These are phyloP conservation scores for Xylaria longipes DNA, from an alignment of 495 filamentous ascomycete species.

Conservation along the genomic window DNA sequence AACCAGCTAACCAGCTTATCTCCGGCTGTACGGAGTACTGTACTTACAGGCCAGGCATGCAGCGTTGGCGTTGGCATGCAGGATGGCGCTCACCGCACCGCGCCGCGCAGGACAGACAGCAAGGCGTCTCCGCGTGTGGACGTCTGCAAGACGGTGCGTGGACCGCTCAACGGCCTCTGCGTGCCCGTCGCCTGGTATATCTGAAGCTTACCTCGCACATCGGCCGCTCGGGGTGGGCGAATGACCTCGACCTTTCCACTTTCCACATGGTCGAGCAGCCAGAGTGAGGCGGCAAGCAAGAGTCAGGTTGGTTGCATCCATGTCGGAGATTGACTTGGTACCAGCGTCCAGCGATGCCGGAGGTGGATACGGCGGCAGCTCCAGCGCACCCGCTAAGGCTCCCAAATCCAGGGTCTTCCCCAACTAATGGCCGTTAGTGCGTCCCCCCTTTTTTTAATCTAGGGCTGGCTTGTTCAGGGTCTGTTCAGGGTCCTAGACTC, in stretches of 20 bases:
- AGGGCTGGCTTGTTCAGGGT: conserved; percentile 9
- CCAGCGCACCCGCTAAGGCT: not conserved
- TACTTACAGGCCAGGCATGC: no score
- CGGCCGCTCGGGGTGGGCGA: not conserved
- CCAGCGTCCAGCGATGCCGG: conserved; percentile 17
- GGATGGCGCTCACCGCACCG: conserved; percentile 22
- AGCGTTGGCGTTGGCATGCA: conserved; percentile 20
- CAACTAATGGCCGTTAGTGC: conserved; percentile 7
- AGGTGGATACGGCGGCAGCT: conserved; percentile 16
- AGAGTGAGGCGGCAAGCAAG: conserved; percentile 24
- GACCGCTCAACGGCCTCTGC: conserved; percentile 9
- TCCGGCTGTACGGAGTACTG: no score
- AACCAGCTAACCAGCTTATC: no score
- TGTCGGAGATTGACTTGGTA: not conserved
- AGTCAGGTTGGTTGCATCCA: conserved; percentile 5
- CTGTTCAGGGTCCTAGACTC: not conserved
- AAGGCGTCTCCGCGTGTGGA: not conserved
- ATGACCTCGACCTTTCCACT: not conserved
- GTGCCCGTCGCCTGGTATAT: not conserved
- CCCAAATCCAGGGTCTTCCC: conserved; percentile 21
- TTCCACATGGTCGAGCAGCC: not conserved
- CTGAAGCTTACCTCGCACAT: not conserved
- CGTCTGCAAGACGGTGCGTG: not conserved
- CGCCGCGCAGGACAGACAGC: not conserved
- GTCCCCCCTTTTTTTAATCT: conserved; percentile 6